These are phyloP conservation scores for Byssothecium circinans DNA, from an alignment of 2,329 filamentous ascomycete species.

Conservation along the genomic window DNA sequence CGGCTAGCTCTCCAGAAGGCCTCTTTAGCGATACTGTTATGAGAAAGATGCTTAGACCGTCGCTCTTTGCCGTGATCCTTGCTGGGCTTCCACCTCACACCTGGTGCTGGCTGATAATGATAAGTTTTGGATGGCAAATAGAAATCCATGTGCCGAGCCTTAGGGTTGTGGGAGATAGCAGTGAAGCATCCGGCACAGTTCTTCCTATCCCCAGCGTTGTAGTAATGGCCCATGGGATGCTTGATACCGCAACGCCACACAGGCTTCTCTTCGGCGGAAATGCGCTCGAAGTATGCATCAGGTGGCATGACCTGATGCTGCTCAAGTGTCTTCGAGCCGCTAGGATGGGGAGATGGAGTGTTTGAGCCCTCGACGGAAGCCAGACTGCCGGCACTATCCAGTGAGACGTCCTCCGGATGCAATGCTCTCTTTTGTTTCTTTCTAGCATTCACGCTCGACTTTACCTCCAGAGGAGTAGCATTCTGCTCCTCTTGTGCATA, in stretches of 20 bases:
- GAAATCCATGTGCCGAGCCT: slow-evolving; percentile 27
- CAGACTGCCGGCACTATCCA: background rate
- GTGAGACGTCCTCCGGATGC: no score
- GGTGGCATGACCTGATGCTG: slow-evolving; percentile 21
- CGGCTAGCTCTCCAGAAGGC: slow-evolving; percentile 23
- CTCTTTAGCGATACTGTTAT: slow-evolving; percentile 31
- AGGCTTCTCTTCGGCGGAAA: slow-evolving; percentile 12
- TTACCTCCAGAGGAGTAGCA: background rate
- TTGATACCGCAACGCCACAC: slow-evolving; percentile 32
- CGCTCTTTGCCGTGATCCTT: slow-evolving; percentile 10
- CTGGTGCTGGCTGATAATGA: slow-evolving; percentile 19
- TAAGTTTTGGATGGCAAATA: slow-evolving; percentile 23
- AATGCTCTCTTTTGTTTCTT: slow-evolving; percentile 6
- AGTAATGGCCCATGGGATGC: slow-evolving; percentile 31
- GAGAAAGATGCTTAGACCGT: slow-evolving; percentile 11
- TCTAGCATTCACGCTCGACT: background rate
- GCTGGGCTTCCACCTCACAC: slow-evolving; percentile 21
- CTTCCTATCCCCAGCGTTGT: slow-evolving; percentile 31
- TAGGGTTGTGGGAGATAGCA: slow-evolving; percentile 13
- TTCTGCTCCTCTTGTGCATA: background rate
- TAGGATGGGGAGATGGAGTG: background rate
- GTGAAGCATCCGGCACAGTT: slow-evolving; percentile 27
- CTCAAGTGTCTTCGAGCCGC: slow-evolving; percentile 20
- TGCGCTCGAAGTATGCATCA: slow-evolving; percentile 23
- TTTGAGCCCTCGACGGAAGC: background rate